A percentile compares a stretch with the other conserved stretches of the same genome.
phyloP scores from a whole-genome alignment of 2,329 filamentous ascomycete species.

The Colletotrichum noveboracense region DNA sequence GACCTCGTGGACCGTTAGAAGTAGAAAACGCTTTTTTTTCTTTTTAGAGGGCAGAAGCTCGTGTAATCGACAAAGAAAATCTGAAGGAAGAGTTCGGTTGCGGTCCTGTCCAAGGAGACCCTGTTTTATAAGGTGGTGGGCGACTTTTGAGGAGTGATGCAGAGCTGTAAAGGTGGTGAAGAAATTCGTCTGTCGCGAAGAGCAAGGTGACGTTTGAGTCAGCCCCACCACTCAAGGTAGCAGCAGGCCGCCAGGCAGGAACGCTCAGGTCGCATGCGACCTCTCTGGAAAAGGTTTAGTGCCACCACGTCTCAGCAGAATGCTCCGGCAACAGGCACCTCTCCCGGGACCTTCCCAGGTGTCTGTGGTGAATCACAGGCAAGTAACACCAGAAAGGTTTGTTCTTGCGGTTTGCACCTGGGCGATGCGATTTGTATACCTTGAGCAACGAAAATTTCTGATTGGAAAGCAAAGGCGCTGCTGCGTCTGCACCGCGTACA shows the following conservation, averaged over 20 bases:
- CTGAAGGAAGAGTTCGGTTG: background rate
- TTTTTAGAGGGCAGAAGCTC: background rate
- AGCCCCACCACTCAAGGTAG: slow-evolving; percentile 10
- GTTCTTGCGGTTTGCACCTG: background rate
- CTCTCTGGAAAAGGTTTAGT: slow-evolving; percentile 6
- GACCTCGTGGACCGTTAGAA: background rate
- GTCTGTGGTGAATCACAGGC: background rate
- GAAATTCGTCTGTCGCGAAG: slow-evolving; percentile 21
- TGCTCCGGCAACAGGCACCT: background rate
- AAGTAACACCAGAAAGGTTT: background rate
- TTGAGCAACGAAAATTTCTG: background rate
- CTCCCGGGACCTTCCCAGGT: background rate
- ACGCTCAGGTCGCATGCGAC: slow-evolving; percentile 6
- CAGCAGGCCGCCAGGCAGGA: slow-evolving; percentile 18
- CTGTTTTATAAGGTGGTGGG: background rate
- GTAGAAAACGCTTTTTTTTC: background rate
- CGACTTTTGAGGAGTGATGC: background rate
- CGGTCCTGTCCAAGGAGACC: background rate
- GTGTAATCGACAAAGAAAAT: background rate
- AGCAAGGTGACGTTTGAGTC: slow-evolving; percentile 24
- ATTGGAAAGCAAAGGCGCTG: background rate
- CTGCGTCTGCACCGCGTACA: background rate
- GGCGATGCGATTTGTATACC: background rate
- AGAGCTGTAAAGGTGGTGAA: background rate
- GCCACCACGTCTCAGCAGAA: background rate